Evolutionary conservation across 2,329 filamentous ascomycete species (phyloP).

Genomic region (Amauroascus verrucosus): DNA sequence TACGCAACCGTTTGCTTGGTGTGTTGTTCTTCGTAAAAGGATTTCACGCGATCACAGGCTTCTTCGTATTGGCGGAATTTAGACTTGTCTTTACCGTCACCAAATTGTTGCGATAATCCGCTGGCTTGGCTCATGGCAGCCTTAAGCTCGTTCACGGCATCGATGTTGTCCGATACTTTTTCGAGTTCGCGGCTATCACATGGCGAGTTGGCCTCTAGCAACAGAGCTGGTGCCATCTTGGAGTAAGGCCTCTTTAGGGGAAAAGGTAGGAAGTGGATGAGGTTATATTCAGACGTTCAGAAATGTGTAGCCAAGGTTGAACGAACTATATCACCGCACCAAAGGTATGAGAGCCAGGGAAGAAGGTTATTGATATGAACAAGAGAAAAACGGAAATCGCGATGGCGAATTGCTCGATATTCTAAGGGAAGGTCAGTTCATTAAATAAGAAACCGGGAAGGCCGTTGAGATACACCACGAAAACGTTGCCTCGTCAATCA

Average conservation of each 20-base stretch:
- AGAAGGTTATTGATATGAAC: neutral
- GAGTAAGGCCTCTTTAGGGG: neutral
- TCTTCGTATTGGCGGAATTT: slow-evolving; percentile 68
- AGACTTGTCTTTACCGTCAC: slow-evolving; percentile 12
- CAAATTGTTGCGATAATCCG: neutral
- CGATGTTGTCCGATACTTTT: slow-evolving; percentile 43
- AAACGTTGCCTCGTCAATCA: neutral
- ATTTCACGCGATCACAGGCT: slow-evolving; percentile 66
- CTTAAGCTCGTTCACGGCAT: slow-evolving; percentile 52
- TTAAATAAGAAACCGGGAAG: neutral
- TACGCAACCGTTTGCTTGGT: slow-evolving; percentile 48
- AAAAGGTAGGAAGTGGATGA: neutral
- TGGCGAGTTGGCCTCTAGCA: neutral
- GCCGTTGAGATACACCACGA: neutral
- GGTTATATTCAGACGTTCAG: neutral
- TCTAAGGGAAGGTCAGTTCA: neutral
- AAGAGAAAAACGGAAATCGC: neutral
- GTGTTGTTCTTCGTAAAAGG: slow-evolving; percentile 61
- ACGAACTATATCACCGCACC: neutral
- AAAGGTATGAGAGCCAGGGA: neutral
- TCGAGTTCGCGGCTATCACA: slow-evolving; percentile 12
- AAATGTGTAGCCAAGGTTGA: neutral
- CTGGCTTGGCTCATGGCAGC: slow-evolving; percentile 21
- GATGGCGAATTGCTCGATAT: neutral
- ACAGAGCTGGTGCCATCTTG: slow-evolving; percentile 14